Conservation (phyloP, 2,329 filamentous ascomycete genomes). For the Alternaria sp. region DNA sequence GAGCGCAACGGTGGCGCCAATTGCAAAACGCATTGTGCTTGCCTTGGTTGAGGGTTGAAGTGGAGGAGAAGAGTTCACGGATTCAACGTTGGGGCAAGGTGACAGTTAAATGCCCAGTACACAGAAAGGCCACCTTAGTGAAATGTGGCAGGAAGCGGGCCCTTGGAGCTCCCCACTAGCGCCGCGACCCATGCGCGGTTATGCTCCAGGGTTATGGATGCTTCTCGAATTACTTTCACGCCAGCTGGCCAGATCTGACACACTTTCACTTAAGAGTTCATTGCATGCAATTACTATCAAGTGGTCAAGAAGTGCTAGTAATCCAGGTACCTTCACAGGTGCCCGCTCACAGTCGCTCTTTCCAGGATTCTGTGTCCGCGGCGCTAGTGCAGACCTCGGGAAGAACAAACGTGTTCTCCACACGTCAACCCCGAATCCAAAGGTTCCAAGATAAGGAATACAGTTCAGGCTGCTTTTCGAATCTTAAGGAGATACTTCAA, state of each 20-base stretch:
- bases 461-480: neutral
- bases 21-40: constrained; percentile 65
- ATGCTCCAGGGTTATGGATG: constrained; percentile 15
- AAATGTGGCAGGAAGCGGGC: constrained; percentile 20
- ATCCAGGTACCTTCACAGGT: neutral
- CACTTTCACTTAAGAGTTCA: neutral
- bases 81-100: constrained; percentile 24
- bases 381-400: neutral
- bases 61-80: constrained; percentile 24
- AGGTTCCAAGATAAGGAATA: neutral
- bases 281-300: neutral
- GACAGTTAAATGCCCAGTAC: constrained; percentile 29
- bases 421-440: neutral
- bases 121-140: constrained; percentile 25
- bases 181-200: constrained; percentile 16
- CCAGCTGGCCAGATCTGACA: constrained; percentile 27
- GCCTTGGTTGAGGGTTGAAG: constrained; percentile 34
- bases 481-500: neutral
- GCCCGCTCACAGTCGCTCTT: neutral
- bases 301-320: neutral
- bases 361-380: neutral
- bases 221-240: constrained; percentile 28
- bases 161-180: constrained; percentile 19
- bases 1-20: constrained; percentile 72
- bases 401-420: neutral